A percentile compares a stretch with the other conserved stretches of the same genome.
Evolutionary conservation across 2,329 filamentous ascomycete species (phyloP).

Genomic region (Ophiostoma novo-ulmi): DNA sequence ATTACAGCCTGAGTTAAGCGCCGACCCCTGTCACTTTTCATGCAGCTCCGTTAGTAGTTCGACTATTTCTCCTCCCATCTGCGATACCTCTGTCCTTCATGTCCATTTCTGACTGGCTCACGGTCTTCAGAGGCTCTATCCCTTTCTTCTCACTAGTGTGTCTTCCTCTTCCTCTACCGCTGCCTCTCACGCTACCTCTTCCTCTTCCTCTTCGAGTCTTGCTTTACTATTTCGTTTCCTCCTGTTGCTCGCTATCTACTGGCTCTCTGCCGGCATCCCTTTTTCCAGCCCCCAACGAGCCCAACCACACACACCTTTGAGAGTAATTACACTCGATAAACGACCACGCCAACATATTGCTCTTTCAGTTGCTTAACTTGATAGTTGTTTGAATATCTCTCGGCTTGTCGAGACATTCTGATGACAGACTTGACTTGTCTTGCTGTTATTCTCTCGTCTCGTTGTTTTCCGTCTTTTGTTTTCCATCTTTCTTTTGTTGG

Average conservation of each 20-base stretch:
- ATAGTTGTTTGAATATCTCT: not conserved
- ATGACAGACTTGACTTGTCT: not conserved
- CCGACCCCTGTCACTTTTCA: constrained; percentile 48
- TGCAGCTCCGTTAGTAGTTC: constrained; percentile 42
- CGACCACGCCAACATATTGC: not conserved
- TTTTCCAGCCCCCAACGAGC: constrained; percentile 4
- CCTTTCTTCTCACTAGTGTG: constrained; percentile 1
- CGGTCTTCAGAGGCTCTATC: not conserved
- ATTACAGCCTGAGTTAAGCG: constrained; percentile 47
- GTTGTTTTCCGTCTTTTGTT: not conserved
- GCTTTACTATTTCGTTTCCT: not conserved
- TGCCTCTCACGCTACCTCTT: not conserved
- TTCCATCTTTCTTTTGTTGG: not conserved
- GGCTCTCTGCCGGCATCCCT: not conserved
- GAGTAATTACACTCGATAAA: not conserved
- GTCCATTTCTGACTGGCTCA: not conserved
- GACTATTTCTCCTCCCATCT: constrained; percentile 28
- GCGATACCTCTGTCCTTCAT: not conserved
- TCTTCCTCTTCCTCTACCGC: not conserved
- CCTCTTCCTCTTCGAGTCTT: not conserved
- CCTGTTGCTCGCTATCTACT: not conserved
- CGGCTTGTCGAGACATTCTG: not conserved
- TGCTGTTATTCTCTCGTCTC: not conserved
- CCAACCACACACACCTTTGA: not conserved
- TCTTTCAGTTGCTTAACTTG: not conserved